Evolutionary conservation across 1,284 basidiomycete genomes (phyloP).

Genomic region (Irpex sp.): DNA sequence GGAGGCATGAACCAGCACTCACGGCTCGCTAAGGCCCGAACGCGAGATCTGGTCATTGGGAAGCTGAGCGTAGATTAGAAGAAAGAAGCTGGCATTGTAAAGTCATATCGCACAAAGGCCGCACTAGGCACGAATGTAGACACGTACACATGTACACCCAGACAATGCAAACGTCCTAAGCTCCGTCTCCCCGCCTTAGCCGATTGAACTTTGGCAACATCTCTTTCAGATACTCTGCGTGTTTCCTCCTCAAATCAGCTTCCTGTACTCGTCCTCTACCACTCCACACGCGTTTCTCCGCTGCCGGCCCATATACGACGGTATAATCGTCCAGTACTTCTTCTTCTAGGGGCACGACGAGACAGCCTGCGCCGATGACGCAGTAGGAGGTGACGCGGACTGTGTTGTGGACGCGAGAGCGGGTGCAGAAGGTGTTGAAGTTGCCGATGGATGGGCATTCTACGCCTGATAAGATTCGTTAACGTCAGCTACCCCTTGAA

Average conservation of each 20-base stretch:
- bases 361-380: slow-evolving; percentile 76
- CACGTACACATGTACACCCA: neutral
- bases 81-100: neutral
- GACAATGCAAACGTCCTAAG: slow-evolving; percentile 1
- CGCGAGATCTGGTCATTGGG: slow-evolving; percentile 50
- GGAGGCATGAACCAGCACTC: slow-evolving; percentile 76
- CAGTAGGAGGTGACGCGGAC: slow-evolving; percentile 79
- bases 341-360: slow-evolving; percentile 70
- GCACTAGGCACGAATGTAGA: neutral
- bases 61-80: slow-evolving; percentile 21
- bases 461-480: slow-evolving; percentile 50
- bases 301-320: slow-evolving; percentile 76
- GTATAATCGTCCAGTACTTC: slow-evolving; percentile 84
- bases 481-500: no score
- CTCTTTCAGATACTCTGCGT: slow-evolving; percentile 87
- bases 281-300: slow-evolving; percentile 78
- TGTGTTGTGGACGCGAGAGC: slow-evolving; percentile 75
- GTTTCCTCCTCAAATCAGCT: slow-evolving; percentile 79
- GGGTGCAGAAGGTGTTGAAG: slow-evolving; percentile 82
- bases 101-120: neutral
- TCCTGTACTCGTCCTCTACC: slow-evolving; percentile 84
- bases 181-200: slow-evolving; percentile 29
- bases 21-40: slow-evolving; percentile 51
- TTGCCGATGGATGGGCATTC: slow-evolving; percentile 83
- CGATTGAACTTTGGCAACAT: slow-evolving; percentile 88